Evolutionary conservation across 2,329 filamentous ascomycete species (phyloP).

Genomic region (Phialocephala sp.): DNA sequence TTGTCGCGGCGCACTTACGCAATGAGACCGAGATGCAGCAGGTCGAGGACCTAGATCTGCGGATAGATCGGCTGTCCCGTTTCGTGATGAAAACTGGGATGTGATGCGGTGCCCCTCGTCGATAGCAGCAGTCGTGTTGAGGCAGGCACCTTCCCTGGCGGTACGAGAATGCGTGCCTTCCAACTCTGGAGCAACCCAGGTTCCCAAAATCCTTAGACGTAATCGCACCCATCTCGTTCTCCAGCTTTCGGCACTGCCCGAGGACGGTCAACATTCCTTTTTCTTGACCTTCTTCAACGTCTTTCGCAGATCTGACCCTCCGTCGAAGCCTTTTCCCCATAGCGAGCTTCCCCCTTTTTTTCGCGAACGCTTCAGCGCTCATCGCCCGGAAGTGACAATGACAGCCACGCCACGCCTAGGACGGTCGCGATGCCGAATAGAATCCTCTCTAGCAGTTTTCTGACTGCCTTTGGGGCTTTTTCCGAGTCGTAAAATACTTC

Average conservation of each 20-base stretch:
- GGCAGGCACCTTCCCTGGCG: no score
- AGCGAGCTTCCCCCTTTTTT: not conserved
- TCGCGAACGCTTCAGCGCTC: not conserved
- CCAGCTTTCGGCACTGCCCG: not conserved
- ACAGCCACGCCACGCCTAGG: not conserved
- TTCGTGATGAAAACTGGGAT: conserved; percentile 5
- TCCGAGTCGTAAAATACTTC: not conserved
- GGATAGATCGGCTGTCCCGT: conserved; percentile 6
- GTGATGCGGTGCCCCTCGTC: not conserved
- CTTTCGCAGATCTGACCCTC: not conserved
- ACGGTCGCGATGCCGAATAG: not conserved
- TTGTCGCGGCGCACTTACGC: conserved; percentile 6
- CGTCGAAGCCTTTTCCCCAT: not conserved
- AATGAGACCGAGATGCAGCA: conserved; percentile 6
- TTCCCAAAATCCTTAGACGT: conserved; percentile 3
- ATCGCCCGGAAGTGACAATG: not conserved
- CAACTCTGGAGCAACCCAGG: conserved; percentile 2
- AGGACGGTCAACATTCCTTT: not conserved
- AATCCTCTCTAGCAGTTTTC: not conserved
- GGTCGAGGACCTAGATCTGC: not conserved
- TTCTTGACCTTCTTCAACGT: not conserved
- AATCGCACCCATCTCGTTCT: not conserved
- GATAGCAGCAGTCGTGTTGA: not conserved
- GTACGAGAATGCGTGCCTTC: not conserved
- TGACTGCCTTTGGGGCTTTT: not conserved